Evolutionary conservation across 202 grass and related monocot species (phyloP), one percentile per base, ranked within the genome.

Genomic region (Dendrocalamus latiflorus): DNA sequence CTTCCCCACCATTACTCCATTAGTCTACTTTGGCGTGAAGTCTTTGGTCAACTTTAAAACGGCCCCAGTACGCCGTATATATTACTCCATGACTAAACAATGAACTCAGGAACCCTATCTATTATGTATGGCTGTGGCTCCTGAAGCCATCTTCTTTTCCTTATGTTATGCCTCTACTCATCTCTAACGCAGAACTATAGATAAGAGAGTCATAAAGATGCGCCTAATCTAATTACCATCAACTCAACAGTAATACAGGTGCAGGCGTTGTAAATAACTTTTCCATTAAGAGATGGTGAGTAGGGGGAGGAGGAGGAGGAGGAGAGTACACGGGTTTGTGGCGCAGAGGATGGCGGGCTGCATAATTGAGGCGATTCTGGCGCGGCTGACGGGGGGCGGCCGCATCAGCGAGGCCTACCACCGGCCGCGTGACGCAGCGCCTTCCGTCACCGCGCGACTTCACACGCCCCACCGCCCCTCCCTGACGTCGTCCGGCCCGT

Each of bases 391-490:
- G 67, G 83, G 26, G 17, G 17, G 38, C 17, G 57, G 17, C 63
- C 68, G 49, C 94, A 45, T 97, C 89, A 92, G 78, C 89, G 65
- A 76, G 41, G n/a, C 69, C 81, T 71, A 68, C 77, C 86, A 66
- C 84, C 10, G 4, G 3, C 12, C 15, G 12, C 16, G n/a, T 92
- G 87, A 92, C 91, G 79, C 76, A 24, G 85, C 48, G 73, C 57
- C 76, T 65, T 21, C 10, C 86, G 90, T 97, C 89, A 97, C 39
- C 36, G 20, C 45, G 76, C 79, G 91, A 97, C 94, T 94, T 89
- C 85, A 90, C 74, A 36, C 39, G 12, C 21, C 74, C 60, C 44
- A 74, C 78, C 85, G 9, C 33, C n/a, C 1, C 15, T 36, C 68
- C 18, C 22, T 69, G 43, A 85, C 39, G 76, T 76, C 76, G 78